Base-by-base conservation (phyloP, 345 rosid species). In the Euphorbia peplus region DNA sequence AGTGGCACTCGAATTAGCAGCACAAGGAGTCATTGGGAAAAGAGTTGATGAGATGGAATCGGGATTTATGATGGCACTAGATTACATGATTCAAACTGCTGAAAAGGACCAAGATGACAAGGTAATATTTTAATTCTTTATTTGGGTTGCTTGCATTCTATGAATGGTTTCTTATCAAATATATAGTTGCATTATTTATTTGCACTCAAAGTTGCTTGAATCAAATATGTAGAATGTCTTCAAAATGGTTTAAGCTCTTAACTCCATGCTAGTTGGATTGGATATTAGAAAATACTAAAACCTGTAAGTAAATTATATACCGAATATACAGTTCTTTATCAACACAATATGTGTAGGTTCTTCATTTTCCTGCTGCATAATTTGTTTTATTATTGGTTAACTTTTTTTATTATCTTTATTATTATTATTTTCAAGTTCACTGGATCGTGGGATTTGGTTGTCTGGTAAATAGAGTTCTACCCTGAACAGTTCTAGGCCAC, bases 1-100 rank as follows among this genome's bases (percentile, higher is more conserved):
- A 75, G 91, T 91, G 62, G 96, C 96, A 7, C 91, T 91, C 32
- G 93, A 95, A 73, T 82, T 91, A 83, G 88, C 91, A 41, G 98
- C 96, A 26, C 99, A 89, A 70, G 95, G 96, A 78, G 96, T 89
- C 51, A 88, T 89, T 52, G 96, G 99, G 58, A 91, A 95, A 76
- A 81, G 97, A 67, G 96, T 93, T 25, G 97, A 95, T 73, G 86
- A 87, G 85, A 95, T 95, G 96, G 97, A 95, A 70, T 72, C 91
- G 1, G 89, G 96, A n/a, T 91, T 91, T 78, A 91, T 91, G 90
- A 89, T 89, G 97, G 96, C 97, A 44, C 80, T 93, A 19, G 97
- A 93, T 85, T 87, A 85, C 83, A 93, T 91, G 97, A 93, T 93
- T 78, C 89, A 88, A 75, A 77, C 78, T 22, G 96, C 98, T 3